Conservation (phyloP, 139 green algal genomes). For the Penium margaritaceum region DNA sequence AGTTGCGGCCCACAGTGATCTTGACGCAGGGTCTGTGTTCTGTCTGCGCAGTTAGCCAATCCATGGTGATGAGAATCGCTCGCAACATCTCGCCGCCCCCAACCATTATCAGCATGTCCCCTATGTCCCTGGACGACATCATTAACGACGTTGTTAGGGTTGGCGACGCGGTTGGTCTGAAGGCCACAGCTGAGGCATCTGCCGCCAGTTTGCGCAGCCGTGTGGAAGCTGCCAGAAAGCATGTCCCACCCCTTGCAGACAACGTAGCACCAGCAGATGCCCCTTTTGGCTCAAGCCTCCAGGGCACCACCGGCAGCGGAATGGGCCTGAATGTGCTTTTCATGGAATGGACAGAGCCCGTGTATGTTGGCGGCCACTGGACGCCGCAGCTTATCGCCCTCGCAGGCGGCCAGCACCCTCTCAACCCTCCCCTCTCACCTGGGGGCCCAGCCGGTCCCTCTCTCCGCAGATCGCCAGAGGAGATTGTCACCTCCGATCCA, state of each 20-base stretch:
- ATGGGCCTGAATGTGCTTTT: constrained; percentile 54
- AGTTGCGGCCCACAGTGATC: too few relatives aligned
- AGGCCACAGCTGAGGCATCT: not conserved
- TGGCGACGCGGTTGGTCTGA: constrained; percentile 13
- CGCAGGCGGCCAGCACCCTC: constrained; percentile 62
- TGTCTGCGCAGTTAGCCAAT: too few relatives aligned
- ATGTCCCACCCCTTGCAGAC: too few relatives aligned
- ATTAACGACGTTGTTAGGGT: constrained; percentile 13
- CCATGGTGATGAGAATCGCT: too few relatives aligned
- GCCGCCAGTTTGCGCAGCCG: not conserved
- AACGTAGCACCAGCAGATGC: too few relatives aligned
- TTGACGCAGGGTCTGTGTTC: too few relatives aligned
- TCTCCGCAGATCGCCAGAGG: too few relatives aligned
- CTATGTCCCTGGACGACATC: constrained; percentile 8
- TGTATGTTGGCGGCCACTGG: constrained; percentile 78
- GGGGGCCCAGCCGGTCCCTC: too few relatives aligned
- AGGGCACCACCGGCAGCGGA: too few relatives aligned
- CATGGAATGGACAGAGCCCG: constrained; percentile 70
- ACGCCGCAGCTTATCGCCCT: constrained; percentile 75
- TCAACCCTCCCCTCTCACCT: constrained; percentile 71
- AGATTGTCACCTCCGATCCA: constrained; percentile 56
- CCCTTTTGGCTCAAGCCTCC: too few relatives aligned
- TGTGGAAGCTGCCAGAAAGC: constrained; percentile 16
- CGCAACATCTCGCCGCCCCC: too few relatives aligned
- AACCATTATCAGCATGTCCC: not conserved